phyloP scores from a whole-genome alignment of 1,284 basidiomycete genomes.

The Microbotryum saponariae region DNA sequence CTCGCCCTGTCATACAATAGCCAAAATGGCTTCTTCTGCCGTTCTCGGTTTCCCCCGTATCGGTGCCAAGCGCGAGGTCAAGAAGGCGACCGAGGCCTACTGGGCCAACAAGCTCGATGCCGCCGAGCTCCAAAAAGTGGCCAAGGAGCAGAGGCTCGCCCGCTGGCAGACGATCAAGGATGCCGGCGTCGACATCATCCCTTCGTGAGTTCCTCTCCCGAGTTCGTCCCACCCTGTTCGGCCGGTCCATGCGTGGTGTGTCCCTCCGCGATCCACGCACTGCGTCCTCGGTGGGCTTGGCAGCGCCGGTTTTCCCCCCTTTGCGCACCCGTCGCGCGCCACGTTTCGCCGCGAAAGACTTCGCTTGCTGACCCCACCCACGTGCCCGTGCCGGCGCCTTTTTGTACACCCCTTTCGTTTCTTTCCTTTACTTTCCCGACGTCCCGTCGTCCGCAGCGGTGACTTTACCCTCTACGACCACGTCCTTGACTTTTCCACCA shows the following conservation, averaged over 20 bases:
- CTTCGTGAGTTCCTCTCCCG: conserved; percentile 56
- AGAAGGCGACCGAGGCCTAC: conserved; percentile 94
- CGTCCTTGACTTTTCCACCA: conserved; percentile 92
- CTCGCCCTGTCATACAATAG: not conserved
- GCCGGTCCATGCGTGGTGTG: not conserved
- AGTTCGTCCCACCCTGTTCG: not conserved
- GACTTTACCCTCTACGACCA: conserved; percentile 99
- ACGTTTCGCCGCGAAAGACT: not conserved
- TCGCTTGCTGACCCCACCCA: too few species aligned
- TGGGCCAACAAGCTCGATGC: conserved; percentile 90
- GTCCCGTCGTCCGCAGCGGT: conserved; percentile 52
- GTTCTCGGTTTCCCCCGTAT: conserved; percentile 97
- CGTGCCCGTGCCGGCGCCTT: too few species aligned
- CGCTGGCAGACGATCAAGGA: conserved; percentile 86
- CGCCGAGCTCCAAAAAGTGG: conserved; percentile 80
- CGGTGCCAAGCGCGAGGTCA: conserved; percentile 71
- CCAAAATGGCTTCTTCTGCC: conserved; percentile 52
- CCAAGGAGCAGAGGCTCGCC: conserved; percentile 79
- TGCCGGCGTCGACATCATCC: conserved; percentile 82
- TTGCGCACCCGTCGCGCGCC: not conserved
- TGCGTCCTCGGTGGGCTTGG: conserved; percentile 12
- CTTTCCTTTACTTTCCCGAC: conserved; percentile 8
- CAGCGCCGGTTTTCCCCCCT: not conserved
- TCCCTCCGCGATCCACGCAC: not conserved
- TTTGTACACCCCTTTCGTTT: not conserved